Base-by-base conservation (phyloP, 176 grass and related monocot species). In the bread wheat (Triticum aestivum) region DNA sequence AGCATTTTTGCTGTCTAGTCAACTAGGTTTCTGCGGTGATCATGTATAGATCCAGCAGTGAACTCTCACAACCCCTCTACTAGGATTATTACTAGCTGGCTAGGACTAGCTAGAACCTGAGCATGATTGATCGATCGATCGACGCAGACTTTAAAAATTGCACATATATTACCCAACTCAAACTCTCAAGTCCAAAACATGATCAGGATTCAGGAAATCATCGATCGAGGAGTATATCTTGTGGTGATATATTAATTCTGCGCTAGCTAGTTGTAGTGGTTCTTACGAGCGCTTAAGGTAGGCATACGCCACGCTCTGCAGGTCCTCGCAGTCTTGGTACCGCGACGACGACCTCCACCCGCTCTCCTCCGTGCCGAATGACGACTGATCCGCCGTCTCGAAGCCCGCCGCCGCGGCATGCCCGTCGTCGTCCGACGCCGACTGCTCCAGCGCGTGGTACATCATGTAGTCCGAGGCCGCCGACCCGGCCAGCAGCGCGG, bases 291-390 rank as follows among this genome's bases (percentile, higher is more conserved):
- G 88, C 44, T 88, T 89, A 47, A 95, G 83, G 84, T 95, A 92
- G 71, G 93, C 93, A 66, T 90, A 90, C 15, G 93, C 90, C 39
- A 95, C 90, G 29, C 90, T 92, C 76, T 88, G 90, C 37, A 95
- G 90, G 80, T 95, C 93, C 88, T 95, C 93, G 88, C 73, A 88
- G 65, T 95, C 93, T 86, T 92, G 90, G 80, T 95, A 90, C 75
- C 79, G 86, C 5, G 93, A 91, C 61, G 85, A 91, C 49, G 84
- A 83, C 87, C 87, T 88, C 90, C 93, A 95, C 13, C 86, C 76
- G 83, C 84, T 73, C 3, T 87, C 85, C 20, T 89, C 81, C 24
- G 44, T 68, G 9, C 65, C 88, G 42, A 86, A 78, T 51, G 80
- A 82, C 41, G 51, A 86, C 9, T 69, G 86, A 11, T 86, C 89